Conservation (phyloP, 2,329 filamentous ascomycete species). For the Leptographium radiaticola region DNA sequence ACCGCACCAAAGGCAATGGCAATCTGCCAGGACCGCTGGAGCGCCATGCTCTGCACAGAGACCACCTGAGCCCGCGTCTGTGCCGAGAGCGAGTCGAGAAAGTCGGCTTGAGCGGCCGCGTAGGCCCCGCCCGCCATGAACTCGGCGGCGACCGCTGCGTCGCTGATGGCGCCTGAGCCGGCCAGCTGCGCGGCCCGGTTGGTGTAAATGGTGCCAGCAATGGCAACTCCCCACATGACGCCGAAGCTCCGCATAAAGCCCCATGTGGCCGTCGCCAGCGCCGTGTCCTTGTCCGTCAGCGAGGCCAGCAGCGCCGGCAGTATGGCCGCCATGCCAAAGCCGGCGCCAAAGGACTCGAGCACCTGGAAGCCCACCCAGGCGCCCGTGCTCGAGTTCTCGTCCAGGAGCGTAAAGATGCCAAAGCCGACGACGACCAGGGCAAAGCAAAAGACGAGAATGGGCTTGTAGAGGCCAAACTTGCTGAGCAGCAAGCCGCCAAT, state of each 20-base stretch:
- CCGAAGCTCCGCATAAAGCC: conserved; percentile 34
- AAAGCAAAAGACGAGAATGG: conserved; percentile 20
- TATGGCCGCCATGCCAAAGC: conserved; percentile 22
- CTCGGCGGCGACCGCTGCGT: not conserved
- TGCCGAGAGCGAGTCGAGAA: not conserved
- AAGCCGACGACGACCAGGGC: conserved; percentile 18
- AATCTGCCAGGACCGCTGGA: conserved; percentile 4
- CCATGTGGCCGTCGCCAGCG: conserved; percentile 26
- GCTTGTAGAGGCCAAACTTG: conserved; percentile 25
- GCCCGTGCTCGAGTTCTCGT: conserved; percentile 16
- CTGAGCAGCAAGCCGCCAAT: conserved; percentile 22
- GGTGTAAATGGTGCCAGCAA: conserved; percentile 18
- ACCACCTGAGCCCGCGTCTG: not conserved
- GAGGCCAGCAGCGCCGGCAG: conserved; percentile 30
- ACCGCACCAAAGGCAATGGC: conserved; percentile 3
- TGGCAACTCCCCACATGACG: conserved; percentile 30
- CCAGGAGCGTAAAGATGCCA: conserved; percentile 25
- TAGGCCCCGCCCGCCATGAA: not conserved
- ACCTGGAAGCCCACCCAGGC: conserved; percentile 25
- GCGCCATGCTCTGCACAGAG: not conserved
- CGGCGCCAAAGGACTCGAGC: conserved; percentile 25
- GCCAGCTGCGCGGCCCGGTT: not conserved
- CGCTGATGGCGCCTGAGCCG: conserved; percentile 15
- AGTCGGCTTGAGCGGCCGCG: not conserved
- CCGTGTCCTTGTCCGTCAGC: conserved; percentile 22